Conservation (phyloP, 257 asterid species). For the Solanum sejunctum region DNA sequence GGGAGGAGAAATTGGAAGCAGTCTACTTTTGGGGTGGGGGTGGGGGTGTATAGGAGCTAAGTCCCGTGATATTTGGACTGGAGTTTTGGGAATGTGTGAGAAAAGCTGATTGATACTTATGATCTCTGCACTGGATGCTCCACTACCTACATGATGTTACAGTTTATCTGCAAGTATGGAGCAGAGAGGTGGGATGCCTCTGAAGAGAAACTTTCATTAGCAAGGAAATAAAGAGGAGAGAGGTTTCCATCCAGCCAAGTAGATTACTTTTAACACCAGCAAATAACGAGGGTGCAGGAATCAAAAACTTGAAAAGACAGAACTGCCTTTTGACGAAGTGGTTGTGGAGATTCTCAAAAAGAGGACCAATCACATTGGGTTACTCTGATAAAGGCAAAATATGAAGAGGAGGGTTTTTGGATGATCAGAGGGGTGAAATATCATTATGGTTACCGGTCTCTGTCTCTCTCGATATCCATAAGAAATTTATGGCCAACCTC, state of each 20-base stretch:
- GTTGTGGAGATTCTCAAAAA: background rate
- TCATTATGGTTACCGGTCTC: background rate
- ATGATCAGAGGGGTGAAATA: background rate
- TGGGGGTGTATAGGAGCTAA: background rate
- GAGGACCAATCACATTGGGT: background rate
- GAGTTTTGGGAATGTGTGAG: background rate
- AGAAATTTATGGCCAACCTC: background rate
- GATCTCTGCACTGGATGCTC: background rate
- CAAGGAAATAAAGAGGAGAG: background rate
- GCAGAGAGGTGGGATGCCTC: background rate
- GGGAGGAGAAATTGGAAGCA: background rate
- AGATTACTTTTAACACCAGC: background rate
- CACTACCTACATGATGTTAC: background rate
- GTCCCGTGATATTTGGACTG: background rate
- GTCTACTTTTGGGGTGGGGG: background rate
- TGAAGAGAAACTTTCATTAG: background rate
- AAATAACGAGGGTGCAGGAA: background rate
- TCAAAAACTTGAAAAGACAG: background rate
- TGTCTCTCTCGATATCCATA: background rate
- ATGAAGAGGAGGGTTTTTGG: background rate
- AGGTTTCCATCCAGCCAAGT: background rate
- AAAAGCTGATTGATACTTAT: background rate
- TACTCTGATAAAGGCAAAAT: background rate
- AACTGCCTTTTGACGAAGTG: background rate
- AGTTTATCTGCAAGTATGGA: background rate